phyloP scores from a whole-genome alignment of 106 monocot species.

The Agapanthus africanus region DNA sequence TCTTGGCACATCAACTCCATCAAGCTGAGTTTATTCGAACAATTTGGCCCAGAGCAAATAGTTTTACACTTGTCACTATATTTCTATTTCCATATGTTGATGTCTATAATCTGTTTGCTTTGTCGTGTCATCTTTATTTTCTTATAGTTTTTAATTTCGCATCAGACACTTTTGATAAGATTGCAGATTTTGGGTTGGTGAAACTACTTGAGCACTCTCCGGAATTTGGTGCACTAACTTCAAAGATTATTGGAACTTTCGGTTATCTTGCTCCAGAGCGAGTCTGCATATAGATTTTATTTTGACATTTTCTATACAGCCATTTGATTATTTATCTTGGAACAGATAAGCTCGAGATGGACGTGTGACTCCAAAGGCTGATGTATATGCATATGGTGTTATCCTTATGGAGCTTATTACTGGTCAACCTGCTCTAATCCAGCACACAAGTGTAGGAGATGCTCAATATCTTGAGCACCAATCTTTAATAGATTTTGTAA shows the following conservation, averaged over 20 bases:
- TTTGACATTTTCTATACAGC: not conserved
- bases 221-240: slow-evolving; percentile 9
- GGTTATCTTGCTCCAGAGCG: slow-evolving; percentile 24
- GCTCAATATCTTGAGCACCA: slow-evolving; percentile 4
- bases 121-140: not conserved
- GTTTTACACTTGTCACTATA: no score
- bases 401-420: slow-evolving; percentile 22
- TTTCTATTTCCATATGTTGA: not conserved
- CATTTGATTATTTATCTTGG: not conserved
- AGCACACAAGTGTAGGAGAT: not conserved
- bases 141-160: not conserved
- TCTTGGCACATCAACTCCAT: no score
- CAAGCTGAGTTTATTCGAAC: no score
- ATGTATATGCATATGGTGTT: slow-evolving; percentile 25
- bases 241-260: slow-evolving; percentile 21
- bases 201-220: slow-evolving; percentile 23
- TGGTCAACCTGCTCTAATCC: slow-evolving; percentile 12
- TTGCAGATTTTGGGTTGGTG: slow-evolving; percentile 22
- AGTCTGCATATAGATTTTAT: not conserved
- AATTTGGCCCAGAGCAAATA: no score
- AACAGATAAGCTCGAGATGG: slow-evolving; percentile 19
- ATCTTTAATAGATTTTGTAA: slow-evolving; percentile 16
- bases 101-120: not conserved
- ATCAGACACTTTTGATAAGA: not conserved
- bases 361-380: slow-evolving; percentile 19